phyloP scores from a whole-genome alignment of 768 basidiomycete genomes.

The Naganishia vishniacii region DNA sequence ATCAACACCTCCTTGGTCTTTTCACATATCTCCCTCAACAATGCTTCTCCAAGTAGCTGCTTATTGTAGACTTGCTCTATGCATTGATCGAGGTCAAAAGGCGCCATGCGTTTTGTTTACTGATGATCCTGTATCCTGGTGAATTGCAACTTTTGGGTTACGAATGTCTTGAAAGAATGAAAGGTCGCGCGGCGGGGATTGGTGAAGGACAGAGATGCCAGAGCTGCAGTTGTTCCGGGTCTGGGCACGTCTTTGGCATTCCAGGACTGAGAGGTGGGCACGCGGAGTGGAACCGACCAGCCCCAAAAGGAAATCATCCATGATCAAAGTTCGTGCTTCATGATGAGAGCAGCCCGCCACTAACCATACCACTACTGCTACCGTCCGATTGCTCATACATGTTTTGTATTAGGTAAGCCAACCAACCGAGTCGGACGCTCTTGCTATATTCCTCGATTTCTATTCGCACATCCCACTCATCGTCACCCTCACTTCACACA shows the following conservation, averaged over 20 bases:
- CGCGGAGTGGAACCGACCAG: too few species aligned
- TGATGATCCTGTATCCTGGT: neutral
- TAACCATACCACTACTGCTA: too few species aligned
- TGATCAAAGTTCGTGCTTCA: too few species aligned
- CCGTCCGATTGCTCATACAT: too few species aligned
- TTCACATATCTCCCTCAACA: conserved; percentile 96
- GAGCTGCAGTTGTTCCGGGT: neutral
- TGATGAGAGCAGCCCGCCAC: too few species aligned
- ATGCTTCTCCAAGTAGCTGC: conserved; percentile 87
- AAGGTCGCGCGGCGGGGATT: neutral
- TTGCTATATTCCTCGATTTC: too few species aligned
- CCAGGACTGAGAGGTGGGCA: neutral
- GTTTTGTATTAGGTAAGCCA: too few species aligned
- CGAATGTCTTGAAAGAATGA: neutral
- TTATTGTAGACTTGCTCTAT: conserved; percentile 83
- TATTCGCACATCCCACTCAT: too few species aligned
- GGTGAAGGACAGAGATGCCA: neutral
- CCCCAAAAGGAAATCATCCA: too few species aligned
- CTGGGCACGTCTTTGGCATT: neutral
- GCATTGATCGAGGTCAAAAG: conserved; percentile 93
- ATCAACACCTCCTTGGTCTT: conserved; percentile 99
- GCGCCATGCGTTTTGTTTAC: conserved; percentile 35
- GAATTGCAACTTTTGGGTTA: neutral
- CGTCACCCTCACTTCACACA: too few species aligned
- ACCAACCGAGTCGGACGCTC: too few species aligned